These are phyloP conservation scores for Pichia pseudocactophila DNA, from an alignment of 805 yeast genomes.

Conservation along the genomic window DNA sequence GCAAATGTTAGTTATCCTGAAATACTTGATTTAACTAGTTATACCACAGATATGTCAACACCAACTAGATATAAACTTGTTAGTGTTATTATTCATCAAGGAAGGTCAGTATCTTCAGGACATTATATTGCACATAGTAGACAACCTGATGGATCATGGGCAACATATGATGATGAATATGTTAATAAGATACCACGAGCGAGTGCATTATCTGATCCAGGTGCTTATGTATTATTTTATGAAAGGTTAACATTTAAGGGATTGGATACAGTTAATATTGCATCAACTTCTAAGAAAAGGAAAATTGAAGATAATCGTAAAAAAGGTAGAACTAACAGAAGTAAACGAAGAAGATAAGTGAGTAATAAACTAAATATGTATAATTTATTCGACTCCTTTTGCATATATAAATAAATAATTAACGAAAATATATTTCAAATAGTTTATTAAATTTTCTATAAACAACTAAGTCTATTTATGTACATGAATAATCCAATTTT, in stretches of 20 bases:
- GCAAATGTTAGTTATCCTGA: conserved; percentile 78
- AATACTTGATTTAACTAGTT: conserved; percentile 62
- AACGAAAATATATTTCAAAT: no score
- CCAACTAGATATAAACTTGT: conserved; percentile 61
- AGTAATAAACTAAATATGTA: background rate
- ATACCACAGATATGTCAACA: conserved; percentile 35
- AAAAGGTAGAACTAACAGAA: background rate
- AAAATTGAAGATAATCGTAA: conserved; percentile 4
- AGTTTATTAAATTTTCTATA: no score
- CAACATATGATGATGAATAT: conserved; percentile 89
- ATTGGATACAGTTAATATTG: conserved; percentile 1
- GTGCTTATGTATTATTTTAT: conserved; percentile 86
- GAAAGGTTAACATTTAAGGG: conserved; percentile 61
- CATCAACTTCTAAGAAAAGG: conserved; percentile 13
- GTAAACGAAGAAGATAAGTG: background rate
- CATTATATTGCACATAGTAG: conserved; percentile 87
- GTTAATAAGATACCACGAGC: conserved; percentile 64
- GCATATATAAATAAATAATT: no score
- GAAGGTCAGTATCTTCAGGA: conserved; percentile 85
- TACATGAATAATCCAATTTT: conserved; percentile 1
- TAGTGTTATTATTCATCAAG: conserved; percentile 89
- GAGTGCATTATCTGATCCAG: conserved; percentile 70
- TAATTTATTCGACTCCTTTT: background rate
- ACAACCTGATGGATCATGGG: conserved; percentile 91
- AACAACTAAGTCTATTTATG: no score